Conservation (phyloP, 2,329 filamentous ascomycete species). For the Phyllosticta citriasiana region DNA sequence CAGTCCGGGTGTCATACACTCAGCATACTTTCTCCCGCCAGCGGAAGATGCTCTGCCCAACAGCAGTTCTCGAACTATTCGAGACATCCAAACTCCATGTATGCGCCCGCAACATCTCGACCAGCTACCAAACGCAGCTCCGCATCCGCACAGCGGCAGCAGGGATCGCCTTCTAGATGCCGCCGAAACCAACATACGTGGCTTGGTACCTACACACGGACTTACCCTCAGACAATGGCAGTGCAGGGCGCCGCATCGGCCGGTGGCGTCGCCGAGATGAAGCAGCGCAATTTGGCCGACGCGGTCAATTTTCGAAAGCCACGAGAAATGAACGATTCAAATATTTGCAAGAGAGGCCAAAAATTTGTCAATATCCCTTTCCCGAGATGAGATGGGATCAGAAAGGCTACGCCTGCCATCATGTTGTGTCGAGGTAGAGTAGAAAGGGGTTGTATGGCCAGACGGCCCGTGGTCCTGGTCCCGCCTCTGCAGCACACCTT, state of each 20-base stretch:
- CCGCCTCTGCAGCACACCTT: background rate
- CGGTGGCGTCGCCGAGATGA: slow-evolving; percentile 16
- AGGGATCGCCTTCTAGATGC: background rate
- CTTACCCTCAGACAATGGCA: slow-evolving; percentile 5
- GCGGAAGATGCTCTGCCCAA: too few species aligned
- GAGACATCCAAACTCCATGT: background rate
- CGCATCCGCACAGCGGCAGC: background rate
- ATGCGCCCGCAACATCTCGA: background rate
- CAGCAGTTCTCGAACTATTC: too few species aligned
- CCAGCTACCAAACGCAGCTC: background rate
- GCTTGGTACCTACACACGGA: background rate
- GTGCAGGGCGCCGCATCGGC: slow-evolving; percentile 13
- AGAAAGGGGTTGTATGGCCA: background rate
- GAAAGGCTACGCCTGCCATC: background rate
- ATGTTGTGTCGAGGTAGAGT: background rate
- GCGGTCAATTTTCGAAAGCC: background rate
- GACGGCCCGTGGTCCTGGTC: background rate
- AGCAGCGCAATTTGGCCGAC: background rate
- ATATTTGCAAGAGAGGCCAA: background rate
- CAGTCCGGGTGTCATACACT: too few species aligned
- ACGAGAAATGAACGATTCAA: background rate
- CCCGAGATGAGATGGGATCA: background rate
- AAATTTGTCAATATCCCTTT: background rate
- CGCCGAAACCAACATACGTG: background rate
- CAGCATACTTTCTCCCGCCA: too few species aligned